These are phyloP conservation scores for Blepharisma undulans DNA, from an alignment of 169 alveolate species.

Conservation along the genomic window DNA sequence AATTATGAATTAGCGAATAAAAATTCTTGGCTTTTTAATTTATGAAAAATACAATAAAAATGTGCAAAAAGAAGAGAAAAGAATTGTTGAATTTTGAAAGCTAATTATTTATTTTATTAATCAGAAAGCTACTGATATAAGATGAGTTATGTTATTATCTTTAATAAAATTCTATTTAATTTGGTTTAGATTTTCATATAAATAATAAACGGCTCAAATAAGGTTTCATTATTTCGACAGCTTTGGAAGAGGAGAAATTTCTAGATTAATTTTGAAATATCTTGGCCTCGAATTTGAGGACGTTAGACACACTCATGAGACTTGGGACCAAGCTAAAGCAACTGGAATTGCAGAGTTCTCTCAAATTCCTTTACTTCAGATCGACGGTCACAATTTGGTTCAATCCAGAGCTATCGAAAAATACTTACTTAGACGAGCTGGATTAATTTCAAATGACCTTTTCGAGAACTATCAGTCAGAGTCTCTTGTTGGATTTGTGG, in stretches of 20 bases:
- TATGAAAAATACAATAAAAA: too few relatives aligned
- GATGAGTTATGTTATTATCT: too few relatives aligned
- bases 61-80: too few relatives aligned
- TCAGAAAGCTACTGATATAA: too few relatives aligned
- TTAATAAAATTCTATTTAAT: too few relatives aligned
- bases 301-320: not conserved
- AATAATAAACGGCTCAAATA: slow-evolving; percentile 27
- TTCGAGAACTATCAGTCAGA: slow-evolving; percentile 20
- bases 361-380: slow-evolving; percentile 31
- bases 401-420: slow-evolving; percentile 43
- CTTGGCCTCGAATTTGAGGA: slow-evolving; percentile 45
- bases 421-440: slow-evolving; percentile 33
- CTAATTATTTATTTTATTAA: too few relatives aligned
- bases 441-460: slow-evolving; percentile 39
- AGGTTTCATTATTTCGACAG: slow-evolving; percentile 48
- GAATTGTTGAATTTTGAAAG: too few relatives aligned
- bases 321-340: not conserved
- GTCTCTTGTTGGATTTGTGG: not conserved
- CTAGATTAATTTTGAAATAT: slow-evolving; percentile 46
- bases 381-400: slow-evolving; percentile 33
- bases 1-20: too few relatives aligned
- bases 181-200: too few relatives aligned
- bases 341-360: slow-evolving; percentile 18
- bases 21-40: too few relatives aligned
- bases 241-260: slow-evolving; percentile 60